These are phyloP conservation scores for Huiozyma naganishii DNA, from an alignment of 805 yeast species.

Conservation along the genomic window DNA sequence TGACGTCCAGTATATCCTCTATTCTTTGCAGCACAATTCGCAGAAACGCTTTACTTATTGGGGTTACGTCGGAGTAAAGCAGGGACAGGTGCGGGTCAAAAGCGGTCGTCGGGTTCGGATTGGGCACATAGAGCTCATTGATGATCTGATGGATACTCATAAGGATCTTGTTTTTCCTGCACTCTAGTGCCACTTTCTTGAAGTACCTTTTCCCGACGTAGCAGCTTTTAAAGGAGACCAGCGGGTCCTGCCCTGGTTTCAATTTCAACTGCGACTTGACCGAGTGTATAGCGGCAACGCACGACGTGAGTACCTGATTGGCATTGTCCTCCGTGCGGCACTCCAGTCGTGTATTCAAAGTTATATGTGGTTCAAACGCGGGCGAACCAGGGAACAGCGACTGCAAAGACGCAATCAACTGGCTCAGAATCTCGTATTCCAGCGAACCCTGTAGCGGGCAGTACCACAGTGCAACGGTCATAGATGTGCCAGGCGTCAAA, in stretches of 20 bases:
- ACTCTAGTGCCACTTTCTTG: constrained; percentile 20
- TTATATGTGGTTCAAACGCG: constrained; percentile 63
- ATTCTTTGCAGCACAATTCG: constrained; percentile 54
- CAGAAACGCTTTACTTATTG: constrained; percentile 56
- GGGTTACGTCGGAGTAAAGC: constrained; percentile 53
- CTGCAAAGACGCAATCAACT: constrained; percentile 52
- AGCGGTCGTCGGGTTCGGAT: constrained; percentile 29
- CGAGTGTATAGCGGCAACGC: constrained; percentile 44
- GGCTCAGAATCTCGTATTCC: constrained; percentile 43
- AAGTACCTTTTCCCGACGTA: constrained; percentile 22
- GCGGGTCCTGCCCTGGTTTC: constrained; percentile 3
- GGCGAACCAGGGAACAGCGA: constrained; percentile 69
- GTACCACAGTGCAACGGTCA: constrained; percentile 63
- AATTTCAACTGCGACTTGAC: constrained; percentile 12
- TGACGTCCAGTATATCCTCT: constrained; percentile 48
- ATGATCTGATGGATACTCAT: constrained; percentile 36
- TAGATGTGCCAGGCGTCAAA: not conserved
- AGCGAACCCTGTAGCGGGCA: constrained; percentile 50
- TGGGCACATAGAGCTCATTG: constrained; percentile 42
- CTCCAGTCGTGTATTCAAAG: constrained; percentile 53
- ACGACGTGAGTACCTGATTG: constrained; percentile 42
- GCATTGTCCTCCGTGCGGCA: constrained; percentile 45
- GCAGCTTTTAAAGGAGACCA: constrained; percentile 18
- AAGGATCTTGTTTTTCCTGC: constrained; percentile 20
- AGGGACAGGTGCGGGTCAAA: constrained; percentile 67